phyloP scores from a whole-genome alignment of 208 protist genomes.

The Trypanosoma boissoni region DNA sequence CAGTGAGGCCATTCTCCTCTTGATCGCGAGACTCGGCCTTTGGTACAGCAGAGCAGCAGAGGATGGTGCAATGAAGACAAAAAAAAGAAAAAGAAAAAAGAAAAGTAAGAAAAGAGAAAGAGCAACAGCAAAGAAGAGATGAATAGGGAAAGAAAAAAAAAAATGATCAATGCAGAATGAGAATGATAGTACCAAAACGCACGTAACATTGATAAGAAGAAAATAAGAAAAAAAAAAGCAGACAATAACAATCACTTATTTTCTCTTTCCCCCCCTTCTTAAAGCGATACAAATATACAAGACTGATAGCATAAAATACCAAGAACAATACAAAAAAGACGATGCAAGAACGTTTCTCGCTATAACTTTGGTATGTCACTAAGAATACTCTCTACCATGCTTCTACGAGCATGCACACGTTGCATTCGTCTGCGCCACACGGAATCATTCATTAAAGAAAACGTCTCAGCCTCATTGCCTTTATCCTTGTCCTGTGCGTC shows the following conservation, averaged over 20 bases:
- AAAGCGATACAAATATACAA: neutral
- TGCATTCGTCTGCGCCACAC: neutral
- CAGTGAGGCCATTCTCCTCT: neutral
- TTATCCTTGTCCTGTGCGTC: neutral
- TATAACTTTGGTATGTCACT: neutral
- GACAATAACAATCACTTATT: too few species aligned
- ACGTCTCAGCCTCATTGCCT: neutral
- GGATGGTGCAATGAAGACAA: neutral
- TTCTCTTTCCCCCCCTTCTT: too few species aligned
- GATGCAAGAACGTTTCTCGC: neutral
- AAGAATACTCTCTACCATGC: neutral
- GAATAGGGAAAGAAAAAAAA: neutral
- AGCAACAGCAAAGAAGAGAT: neutral
- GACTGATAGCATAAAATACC: neutral
- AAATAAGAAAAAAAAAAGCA: neutral
- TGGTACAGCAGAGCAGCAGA: neutral
- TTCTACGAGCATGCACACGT: neutral
- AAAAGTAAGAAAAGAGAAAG: constrained; percentile 5
- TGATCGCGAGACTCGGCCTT: neutral
- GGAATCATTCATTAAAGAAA: neutral
- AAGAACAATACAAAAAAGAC: neutral
- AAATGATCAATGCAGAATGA: neutral
- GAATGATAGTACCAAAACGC: neutral
- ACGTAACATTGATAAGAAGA: neutral
- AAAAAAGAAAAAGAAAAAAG: neutral